These are phyloP conservation scores for Glarea lozoyensis DNA, from an alignment of 495 filamentous ascomycete species.

Conservation along the genomic window DNA sequence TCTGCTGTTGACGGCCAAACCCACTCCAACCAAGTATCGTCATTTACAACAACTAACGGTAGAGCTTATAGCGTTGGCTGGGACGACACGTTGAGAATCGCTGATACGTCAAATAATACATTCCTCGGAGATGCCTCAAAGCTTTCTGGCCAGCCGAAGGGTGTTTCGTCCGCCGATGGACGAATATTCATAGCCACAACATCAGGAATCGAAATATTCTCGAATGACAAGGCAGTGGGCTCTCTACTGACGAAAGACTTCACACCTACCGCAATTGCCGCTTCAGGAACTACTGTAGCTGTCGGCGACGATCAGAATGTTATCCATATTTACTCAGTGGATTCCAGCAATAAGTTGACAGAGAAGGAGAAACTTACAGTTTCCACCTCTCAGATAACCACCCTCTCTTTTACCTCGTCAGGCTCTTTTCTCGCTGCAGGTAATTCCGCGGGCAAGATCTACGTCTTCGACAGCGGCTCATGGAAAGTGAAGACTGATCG, in stretches of 20 bases:
- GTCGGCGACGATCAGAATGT: constrained; percentile 64
- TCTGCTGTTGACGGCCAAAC: constrained; percentile 63
- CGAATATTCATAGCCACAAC: constrained; percentile 56
- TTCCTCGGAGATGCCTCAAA: constrained; percentile 38
- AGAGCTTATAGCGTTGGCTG: constrained; percentile 80
- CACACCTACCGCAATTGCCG: constrained; percentile 62
- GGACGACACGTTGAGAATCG: constrained; percentile 85
- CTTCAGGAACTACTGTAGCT: constrained; percentile 55
- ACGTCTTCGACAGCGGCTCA: constrained; percentile 55
- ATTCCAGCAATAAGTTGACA: constrained; percentile 34
- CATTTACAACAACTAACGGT: constrained; percentile 52
- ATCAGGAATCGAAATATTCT: constrained; percentile 56
- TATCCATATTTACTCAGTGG: constrained; percentile 57
- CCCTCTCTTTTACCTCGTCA: constrained; percentile 69
- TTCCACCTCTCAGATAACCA: constrained; percentile 48
- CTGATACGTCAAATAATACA: constrained; percentile 48
- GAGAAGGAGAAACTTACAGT: constrained; percentile 36
- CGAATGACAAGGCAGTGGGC: constrained; percentile 43
- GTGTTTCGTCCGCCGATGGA: constrained; percentile 31
- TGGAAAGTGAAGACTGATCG: constrained; percentile 60
- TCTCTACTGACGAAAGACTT: constrained; percentile 33
- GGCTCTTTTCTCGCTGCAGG: constrained; percentile 72
- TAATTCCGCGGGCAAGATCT: constrained; percentile 75
- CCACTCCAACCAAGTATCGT: constrained; percentile 76
- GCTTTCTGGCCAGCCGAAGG: constrained; percentile 42